Evolutionary conservation across 1,139 yeast species (phyloP), one percentile per base, ranked within the genome.

Genomic region (Wickerhamiella pararugosa): DNA sequence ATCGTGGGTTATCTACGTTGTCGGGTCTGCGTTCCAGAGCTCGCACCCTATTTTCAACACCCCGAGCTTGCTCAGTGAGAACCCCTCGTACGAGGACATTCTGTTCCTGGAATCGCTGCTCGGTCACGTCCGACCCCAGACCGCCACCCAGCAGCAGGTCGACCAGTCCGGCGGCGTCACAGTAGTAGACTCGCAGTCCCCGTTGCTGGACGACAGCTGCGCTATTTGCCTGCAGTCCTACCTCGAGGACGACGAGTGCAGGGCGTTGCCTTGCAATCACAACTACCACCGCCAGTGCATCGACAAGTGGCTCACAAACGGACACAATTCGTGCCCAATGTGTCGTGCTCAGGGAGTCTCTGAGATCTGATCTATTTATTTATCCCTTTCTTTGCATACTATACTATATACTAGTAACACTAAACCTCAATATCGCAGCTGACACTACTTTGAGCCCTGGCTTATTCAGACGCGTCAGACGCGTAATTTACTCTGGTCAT

Each of bases 291-390:
- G 56, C 36, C 66, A 60, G 2, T 74, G 79, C 52, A 66, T 74
- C 41, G 79, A 74, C 49, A 66, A 67, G 46, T 74, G 79, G 79
- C 60, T 74, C 7, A 52, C 65, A 27, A 66, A 66, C 10, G 73
- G 76, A 26, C 66, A 72, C 46, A 74, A 74, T 51, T 66, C 69
- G 9, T 74, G 79, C 53, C 80, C 80, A 4, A 55, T 73, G 39
- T 74, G 79, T 49, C 61, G 79, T 29, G 60, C 65, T 3, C 62
- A 62, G 44, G 75, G 72, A 30, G 25, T 7, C 15, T 26, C 31
- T 10, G 37, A 9, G 27, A 11, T n/a, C 29, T 6, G 34, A 10
- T 15, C 21, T 15, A 15, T 15, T 15, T 15, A 15, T 15, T 15
- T 15, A 15, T 15, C 21, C 21, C 21, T 15, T 15, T 15, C 21